phyloP scores from a whole-genome alignment of 345 rosid genomes.

The Salix koriyanagi region DNA sequence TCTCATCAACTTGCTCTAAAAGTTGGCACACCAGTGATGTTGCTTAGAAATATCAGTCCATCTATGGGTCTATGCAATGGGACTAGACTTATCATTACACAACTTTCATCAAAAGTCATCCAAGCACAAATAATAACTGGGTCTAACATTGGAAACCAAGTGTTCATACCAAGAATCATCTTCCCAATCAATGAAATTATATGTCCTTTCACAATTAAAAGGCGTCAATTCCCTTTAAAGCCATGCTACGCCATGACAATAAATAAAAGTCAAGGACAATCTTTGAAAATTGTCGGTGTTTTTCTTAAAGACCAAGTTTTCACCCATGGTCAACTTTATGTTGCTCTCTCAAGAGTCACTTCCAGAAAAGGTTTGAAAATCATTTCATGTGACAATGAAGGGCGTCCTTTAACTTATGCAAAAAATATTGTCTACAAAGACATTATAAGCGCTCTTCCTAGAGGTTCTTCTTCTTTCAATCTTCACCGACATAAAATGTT shows the following conservation, averaged over 20 bases:
- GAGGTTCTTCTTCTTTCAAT: too few relatives aligned
- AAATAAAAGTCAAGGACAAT: neutral
- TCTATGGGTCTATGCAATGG: neutral
- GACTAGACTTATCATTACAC: neutral
- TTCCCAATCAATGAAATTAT: neutral
- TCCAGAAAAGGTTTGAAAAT: neutral
- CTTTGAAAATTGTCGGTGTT: neutral
- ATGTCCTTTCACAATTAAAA: neutral
- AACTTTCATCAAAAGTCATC: neutral
- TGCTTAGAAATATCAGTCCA: constrained; percentile 7
- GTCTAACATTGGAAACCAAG: neutral
- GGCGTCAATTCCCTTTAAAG: neutral
- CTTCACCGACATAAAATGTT: too few relatives aligned
- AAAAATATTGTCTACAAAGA: neutral
- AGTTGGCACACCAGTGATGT: constrained; percentile 5
- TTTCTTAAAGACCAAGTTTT: neutral
- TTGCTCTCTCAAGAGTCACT: neutral
- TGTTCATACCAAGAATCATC: neutral
- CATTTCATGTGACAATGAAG: neutral
- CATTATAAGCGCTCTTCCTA: too few relatives aligned
- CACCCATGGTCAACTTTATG: neutral
- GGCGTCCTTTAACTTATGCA: neutral
- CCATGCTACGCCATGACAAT: neutral
- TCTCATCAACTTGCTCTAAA: neutral
- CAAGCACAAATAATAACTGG: neutral